These are phyloP conservation scores for Xerocomellus chrysenteron DNA, from an alignment of 768 basidiomycete genomes.

Conservation along the genomic window DNA sequence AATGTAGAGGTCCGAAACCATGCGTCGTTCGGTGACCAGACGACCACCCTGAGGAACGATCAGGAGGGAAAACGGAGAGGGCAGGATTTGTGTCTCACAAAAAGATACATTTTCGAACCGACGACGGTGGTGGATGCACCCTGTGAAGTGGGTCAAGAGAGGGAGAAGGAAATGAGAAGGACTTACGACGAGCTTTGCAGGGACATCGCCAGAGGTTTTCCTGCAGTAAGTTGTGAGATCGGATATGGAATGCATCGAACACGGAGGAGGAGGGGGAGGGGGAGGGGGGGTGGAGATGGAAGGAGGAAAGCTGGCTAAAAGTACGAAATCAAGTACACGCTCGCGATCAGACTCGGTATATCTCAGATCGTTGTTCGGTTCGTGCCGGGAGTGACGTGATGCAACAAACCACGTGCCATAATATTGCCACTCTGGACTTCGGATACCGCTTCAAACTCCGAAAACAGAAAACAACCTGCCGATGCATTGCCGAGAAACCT, in stretches of 20 bases:
- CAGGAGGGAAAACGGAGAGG: not conserved
- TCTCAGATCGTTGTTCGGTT: conserved; percentile 32
- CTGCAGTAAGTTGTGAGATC: conserved; percentile 86
- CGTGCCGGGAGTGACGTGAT: conserved; percentile 22
- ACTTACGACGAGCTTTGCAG: conserved; percentile 83
- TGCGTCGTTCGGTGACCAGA: conserved; percentile 78
- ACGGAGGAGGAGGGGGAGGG: not conserved
- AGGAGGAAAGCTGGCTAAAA: conserved; percentile 19
- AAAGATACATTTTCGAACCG: conserved; percentile 86
- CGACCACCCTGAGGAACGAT: conserved; percentile 69
- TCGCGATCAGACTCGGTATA: conserved; percentile 17
- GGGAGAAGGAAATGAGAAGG: not conserved
- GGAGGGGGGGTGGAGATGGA: conserved; percentile 1
- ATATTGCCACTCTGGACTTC: conserved; percentile 7
- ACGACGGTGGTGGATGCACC: conserved; percentile 91
- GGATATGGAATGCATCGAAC: conserved; percentile 74
- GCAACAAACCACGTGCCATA: conserved; percentile 16
- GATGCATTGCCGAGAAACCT: conserved; percentile 3
- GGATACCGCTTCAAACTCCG: conserved; percentile 17
- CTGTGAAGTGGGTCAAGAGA: conserved; percentile 37
- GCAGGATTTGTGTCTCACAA: conserved; percentile 48
- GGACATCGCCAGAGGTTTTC: conserved; percentile 82
- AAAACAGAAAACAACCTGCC: conserved; percentile 10
- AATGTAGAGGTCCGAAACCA: conserved; percentile 88
- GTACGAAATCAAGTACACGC: conserved; percentile 11